Evolutionary conservation across 352 stramenopile genomes (phyloP), one percentile per base, ranked within the genome.

Genomic region (Phytophthora fragariae): DNA sequence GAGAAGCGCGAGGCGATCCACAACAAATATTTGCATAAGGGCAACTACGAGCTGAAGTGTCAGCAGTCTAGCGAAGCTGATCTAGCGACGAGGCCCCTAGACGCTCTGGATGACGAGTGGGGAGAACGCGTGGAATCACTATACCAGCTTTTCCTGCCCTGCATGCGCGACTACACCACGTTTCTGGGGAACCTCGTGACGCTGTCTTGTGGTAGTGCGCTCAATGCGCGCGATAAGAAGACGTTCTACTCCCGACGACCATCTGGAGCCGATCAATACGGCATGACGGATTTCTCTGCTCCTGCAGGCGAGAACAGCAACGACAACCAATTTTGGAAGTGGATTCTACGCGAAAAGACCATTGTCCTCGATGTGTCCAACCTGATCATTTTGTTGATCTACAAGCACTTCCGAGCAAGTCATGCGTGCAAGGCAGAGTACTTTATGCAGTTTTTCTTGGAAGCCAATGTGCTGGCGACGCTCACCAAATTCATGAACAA

Each of bases 401-500:
- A 88, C 72, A 95, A 95, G 68, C 86, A 95, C 55, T 91, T 92
- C 12, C 86, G 89, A 35, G 80, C 79, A 41, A 92, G 83, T 61
- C 84, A 95, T 57, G 68, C 80, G 21, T 92, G 82, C 69, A 95
- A 95, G 66, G 85, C 76, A 47, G 89, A 95, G 57, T 93, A 93
- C 59, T 82, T 93, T 29, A 88, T 91, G 68, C 85, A 93, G 71
- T 92, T 93, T 70, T 92, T 92, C 62, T 74, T 94, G 24, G 89
- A 95, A 29, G 86, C 83, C 47, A 92, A 92, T 58, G 49, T 94
- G 37, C 68, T 94, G 29, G 77, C 75, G 53, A 93, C 89, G 11
- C 35, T 93, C 41, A 95, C 86, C 60, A 95, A 95, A 66, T 95
- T 94, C 65, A 92, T 95, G 85, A 95, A 95, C 70, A 92, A 93